Percentiles rank a stretch among this genome's conserved stretches.
Conservation (phyloP, 2,329 filamentous ascomycete species). For the Neofusicoccum ribis region DNA sequence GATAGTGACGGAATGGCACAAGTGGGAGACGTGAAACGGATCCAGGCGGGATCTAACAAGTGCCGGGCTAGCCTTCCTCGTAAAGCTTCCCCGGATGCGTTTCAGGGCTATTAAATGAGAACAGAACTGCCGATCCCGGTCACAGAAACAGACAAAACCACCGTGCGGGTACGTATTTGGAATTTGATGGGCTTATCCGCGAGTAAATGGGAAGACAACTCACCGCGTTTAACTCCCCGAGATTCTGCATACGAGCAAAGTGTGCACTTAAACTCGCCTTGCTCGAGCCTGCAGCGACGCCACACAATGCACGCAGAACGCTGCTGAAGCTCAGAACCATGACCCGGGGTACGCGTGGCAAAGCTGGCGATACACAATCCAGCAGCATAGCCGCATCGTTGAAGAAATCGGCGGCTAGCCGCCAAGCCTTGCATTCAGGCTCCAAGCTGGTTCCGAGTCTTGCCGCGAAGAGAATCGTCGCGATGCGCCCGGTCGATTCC, state of each 20-base stretch:
- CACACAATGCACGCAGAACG: constrained; percentile 70
- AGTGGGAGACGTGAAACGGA: constrained; percentile 10
- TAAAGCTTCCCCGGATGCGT: constrained; percentile 22
- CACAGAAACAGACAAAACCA: background rate
- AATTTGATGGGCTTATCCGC: constrained; percentile 33
- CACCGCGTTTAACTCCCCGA: constrained; percentile 87
- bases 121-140: constrained; percentile 10
- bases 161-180: constrained; percentile 3
- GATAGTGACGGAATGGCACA: background rate
- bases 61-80: background rate
- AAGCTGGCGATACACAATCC: constrained; percentile 76
- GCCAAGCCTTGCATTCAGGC: constrained; percentile 87
- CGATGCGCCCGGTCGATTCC: constrained; percentile 76
- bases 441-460: constrained; percentile 79
- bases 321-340: constrained; percentile 60
- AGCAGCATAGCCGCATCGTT: constrained; percentile 85
- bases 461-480: constrained; percentile 85
- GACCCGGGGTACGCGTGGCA: constrained; percentile 62
- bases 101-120: constrained; percentile 13
- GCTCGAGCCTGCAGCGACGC: constrained; percentile 83
- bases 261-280: constrained; percentile 91
- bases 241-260: constrained; percentile 82
- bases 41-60: constrained; percentile 4
- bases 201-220: constrained; percentile 30
- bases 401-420: constrained; percentile 82